phyloP scores from a whole-genome alignment of 805 yeast genomes.

The Wickerhamomyces hampshirensis region DNA sequence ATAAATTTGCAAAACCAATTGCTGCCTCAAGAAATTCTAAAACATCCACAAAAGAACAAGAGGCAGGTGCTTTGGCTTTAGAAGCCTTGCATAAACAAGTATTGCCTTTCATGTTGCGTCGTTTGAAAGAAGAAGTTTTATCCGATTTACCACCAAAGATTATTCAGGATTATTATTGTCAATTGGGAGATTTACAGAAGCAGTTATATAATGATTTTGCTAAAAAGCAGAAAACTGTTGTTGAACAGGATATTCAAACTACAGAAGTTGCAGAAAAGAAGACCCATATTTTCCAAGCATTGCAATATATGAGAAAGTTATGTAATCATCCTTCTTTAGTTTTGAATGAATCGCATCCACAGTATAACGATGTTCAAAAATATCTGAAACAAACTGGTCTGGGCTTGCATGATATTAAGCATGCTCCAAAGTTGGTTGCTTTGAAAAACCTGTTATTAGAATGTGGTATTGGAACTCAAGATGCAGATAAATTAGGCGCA shows the following conservation, averaged over 20 bases:
- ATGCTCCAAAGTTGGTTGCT: constrained; percentile 88
- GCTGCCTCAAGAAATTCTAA: constrained; percentile 89
- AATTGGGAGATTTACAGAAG: constrained; percentile 84
- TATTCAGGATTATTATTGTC: constrained; percentile 97
- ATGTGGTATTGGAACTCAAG: constrained; percentile 72
- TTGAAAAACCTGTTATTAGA: constrained; percentile 75
- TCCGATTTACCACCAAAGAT: constrained; percentile 97
- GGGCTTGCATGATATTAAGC: constrained; percentile 64
- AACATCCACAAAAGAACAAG: constrained; percentile 89
- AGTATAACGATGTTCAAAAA: constrained; percentile 58
- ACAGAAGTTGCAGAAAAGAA: constrained; percentile 49
- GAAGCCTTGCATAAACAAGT: constrained; percentile 97
- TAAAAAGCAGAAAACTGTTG: constrained; percentile 70
- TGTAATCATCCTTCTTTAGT: constrained; percentile 97
- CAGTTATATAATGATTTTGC: constrained; percentile 87
- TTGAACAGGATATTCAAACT: constrained; percentile 56
- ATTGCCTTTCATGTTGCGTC: constrained; percentile 90
- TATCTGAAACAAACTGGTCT: constrained; percentile 56
- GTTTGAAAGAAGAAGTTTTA: constrained; percentile 92
- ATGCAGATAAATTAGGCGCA: constrained; percentile 33
- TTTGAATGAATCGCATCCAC: constrained; percentile 77
- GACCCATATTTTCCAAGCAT: constrained; percentile 94
- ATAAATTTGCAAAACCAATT: constrained; percentile 95
- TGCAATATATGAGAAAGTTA: constrained; percentile 93
- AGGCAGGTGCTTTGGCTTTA: constrained; percentile 91